Conservation (phyloP, 257 asterid species). For the Ilex asprella region DNA sequence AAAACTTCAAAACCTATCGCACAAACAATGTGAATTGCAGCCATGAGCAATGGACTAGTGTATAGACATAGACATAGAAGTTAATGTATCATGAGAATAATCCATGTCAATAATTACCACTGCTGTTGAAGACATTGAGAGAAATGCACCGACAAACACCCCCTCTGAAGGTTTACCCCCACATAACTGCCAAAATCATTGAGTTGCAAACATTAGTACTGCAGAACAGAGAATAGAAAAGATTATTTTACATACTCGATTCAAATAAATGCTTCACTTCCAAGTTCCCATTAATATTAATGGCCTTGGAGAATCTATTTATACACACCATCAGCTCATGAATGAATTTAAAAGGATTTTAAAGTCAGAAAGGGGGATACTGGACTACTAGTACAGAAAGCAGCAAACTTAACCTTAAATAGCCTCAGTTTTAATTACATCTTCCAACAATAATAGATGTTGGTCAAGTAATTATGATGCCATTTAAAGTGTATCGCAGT, state of each 20-base stretch:
- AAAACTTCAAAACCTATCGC: constrained; percentile 49
- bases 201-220: constrained; percentile 13
- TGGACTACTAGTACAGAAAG: too few species aligned
- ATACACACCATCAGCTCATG: too few species aligned
- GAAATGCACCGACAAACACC: constrained; percentile 87
- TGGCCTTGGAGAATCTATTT: too few species aligned
- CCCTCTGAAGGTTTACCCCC: constrained; percentile 98
- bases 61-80: constrained; percentile 1
- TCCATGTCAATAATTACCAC: constrained; percentile 53
- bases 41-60: background rate
- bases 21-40: background rate
- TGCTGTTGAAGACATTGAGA: constrained; percentile 98
- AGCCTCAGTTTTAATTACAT: too few species aligned
- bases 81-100: constrained; percentile 21
- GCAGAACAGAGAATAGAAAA: constrained; percentile 7
- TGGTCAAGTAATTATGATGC: too few species aligned
- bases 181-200: constrained; percentile 60
- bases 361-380: too few species aligned
- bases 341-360: too few species aligned
- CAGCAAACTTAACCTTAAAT: too few species aligned
- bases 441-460: too few species aligned
- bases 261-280: too few species aligned
- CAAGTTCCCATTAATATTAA: too few species aligned
- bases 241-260: background rate
- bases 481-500: too few species aligned